Evolutionary conservation across 139 green algal species (phyloP), one percentile per base, ranked within the genome.

Genomic region (Coccomyxa sp.): DNA sequence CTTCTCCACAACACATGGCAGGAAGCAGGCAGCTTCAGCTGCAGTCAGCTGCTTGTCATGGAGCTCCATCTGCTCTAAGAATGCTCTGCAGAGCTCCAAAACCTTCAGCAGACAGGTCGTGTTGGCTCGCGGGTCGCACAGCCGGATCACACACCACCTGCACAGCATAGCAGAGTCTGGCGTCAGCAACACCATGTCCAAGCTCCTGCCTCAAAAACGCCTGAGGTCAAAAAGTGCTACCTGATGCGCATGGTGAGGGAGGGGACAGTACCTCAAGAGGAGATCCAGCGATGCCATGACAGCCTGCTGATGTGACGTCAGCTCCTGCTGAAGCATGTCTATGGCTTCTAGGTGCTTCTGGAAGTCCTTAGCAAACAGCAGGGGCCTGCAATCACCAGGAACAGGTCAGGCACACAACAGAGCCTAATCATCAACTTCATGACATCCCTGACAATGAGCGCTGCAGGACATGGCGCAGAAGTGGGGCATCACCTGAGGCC

Each of bases 1-100:
- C 88, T 98, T 98, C 78, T 99, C 96, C 39, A 97, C 89, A 69
- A 99, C 55, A 24, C 85, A 92, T 18, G 96, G 96, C 39, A 99
- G 73, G 70, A 99, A 86, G n/a, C 93, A 55, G 39, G 89, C 83
- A 22, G 90, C 91, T 78, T 99, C 96, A 50, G 92, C 89, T 27
- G 99, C 95, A 24, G 81, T 92, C 34, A 99, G 68, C 31, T 83
- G 76, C 74, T 89, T 86, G 0, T 77, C 82, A 38, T 80, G 33
- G 64, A 10, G 4, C 16, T 36, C 27, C 71, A 76, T 55, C 14
- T 41, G 33, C 40, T 86, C 77, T 68, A 96, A 79, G 31, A 96
- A 75, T 12, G 81, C 79, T 74, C 89, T 88, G 29, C 90, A 80
- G 78, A 96, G 79, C 64, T 92, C 91, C 69, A 93, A 81, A 37